phyloP scores from a whole-genome alignment of 805 yeast species.

The Metschnikowia continentalis region DNA sequence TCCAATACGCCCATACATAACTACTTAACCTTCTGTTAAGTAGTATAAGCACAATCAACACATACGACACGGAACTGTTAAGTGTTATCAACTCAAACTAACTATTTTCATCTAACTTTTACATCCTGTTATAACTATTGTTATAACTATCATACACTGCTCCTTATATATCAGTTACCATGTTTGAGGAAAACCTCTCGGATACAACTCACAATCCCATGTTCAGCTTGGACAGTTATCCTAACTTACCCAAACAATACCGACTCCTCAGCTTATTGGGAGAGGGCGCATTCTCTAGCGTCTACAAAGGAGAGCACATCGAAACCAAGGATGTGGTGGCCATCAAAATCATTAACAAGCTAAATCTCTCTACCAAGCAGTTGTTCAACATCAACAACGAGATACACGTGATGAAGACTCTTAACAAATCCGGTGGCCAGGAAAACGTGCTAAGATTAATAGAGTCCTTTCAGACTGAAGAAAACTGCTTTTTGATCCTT shows the following conservation, averaged over 20 bases:
- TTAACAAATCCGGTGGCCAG: slow-evolving; percentile 39
- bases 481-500: slow-evolving; percentile 64
- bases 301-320: slow-evolving; percentile 53
- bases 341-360: slow-evolving; percentile 61
- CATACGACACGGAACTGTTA: no score
- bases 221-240: slow-evolving; percentile 22
- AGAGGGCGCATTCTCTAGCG: slow-evolving; percentile 80
- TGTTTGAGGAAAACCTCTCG: slow-evolving; percentile 1
- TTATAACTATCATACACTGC: no score
- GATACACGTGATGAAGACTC: slow-evolving; percentile 67
- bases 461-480: slow-evolving; percentile 60
- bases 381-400: slow-evolving; percentile 74
- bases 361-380: slow-evolving; percentile 58
- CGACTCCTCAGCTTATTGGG: slow-evolving; percentile 53
- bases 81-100: no score
- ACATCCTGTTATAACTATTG: no score
- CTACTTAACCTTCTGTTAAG: no score
- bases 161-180: not conserved
- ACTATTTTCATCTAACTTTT: no score
- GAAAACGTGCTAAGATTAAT: slow-evolving; percentile 62
- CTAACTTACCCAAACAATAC: slow-evolving; percentile 38
- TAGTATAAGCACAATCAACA: no score
- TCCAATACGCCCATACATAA: no score
- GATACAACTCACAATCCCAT: slow-evolving; percentile 2
- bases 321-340: slow-evolving; percentile 43